Conservation (phyloP, 1,284 basidiomycete genomes). For the Exsudoporus floridanus region DNA sequence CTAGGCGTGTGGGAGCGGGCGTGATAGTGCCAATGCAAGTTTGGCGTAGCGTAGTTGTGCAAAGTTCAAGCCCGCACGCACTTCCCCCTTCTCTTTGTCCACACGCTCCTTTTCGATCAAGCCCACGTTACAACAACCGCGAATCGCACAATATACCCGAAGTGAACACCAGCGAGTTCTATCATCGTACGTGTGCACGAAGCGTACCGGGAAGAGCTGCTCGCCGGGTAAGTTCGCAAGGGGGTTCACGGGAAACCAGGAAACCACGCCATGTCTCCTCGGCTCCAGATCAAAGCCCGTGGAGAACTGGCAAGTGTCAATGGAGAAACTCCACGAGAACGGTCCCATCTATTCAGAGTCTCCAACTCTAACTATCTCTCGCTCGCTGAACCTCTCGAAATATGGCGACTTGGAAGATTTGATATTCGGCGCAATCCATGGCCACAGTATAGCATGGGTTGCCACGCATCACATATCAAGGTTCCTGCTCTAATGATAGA, state of each 20-base stretch:
- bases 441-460: too few species aligned
- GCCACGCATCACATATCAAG: too few species aligned
- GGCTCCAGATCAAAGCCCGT: not conserved
- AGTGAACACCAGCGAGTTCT: not conserved
- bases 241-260: not conserved
- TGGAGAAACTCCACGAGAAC: not conserved
- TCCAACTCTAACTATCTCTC: too few species aligned
- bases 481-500: not conserved
- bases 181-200: not conserved
- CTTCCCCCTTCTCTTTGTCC: not conserved
- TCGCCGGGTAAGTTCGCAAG: not conserved
- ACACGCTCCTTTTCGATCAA: not conserved
- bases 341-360: too few species aligned
- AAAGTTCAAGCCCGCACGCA: too few species aligned
- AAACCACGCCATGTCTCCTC: not conserved
- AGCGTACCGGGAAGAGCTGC: not conserved
- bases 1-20: too few species aligned
- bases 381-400: not conserved
- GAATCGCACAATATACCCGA: not conserved
- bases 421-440: not conserved
- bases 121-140: not conserved
- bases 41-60: too few species aligned
- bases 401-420: not conserved
- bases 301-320: not conserved
- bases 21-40: too few species aligned